These are phyloP conservation scores for Prunus campanulata DNA, from an alignment of 306 rosid genomes.

Conservation along the genomic window DNA sequence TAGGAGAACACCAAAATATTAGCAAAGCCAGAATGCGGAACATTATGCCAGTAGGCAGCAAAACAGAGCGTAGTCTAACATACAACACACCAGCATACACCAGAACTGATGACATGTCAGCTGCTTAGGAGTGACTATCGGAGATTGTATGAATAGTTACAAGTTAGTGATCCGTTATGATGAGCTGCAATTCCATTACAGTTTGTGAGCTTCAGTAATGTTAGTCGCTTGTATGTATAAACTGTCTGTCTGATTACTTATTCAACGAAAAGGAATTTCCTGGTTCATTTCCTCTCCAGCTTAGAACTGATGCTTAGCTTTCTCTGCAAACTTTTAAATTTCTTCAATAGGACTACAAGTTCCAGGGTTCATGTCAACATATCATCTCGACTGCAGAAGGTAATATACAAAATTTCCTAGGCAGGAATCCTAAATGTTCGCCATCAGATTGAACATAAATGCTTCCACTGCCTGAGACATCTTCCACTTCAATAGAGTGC, in stretches of 20 bases:
- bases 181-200: not conserved
- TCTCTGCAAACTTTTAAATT: not conserved
- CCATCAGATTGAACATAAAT: conserved; percentile 90
- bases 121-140: not conserved
- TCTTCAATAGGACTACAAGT: conserved; percentile 3
- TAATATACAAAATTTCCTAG: conserved; percentile 62
- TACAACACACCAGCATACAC: not conserved
- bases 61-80: not conserved
- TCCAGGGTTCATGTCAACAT: conserved; percentile 35
- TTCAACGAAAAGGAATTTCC: not conserved
- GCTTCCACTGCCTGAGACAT: conserved; percentile 52
- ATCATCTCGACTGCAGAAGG: conserved; percentile 90
- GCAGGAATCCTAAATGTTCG: conserved; percentile 86
- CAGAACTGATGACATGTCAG: not conserved
- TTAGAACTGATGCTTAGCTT: not conserved
- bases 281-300: not conserved
- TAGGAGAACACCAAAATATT: not conserved
- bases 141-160: not conserved
- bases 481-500: conserved; percentile 73
- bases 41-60: not conserved
- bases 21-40: not conserved
- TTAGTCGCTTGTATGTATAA: not conserved
- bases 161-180: not conserved
- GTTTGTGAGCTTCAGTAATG: not conserved
- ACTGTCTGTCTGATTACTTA: conserved; percentile 1